Base-by-base conservation (phyloP, 768 basidiomycete species). In the Lenzites betulinus region DNA sequence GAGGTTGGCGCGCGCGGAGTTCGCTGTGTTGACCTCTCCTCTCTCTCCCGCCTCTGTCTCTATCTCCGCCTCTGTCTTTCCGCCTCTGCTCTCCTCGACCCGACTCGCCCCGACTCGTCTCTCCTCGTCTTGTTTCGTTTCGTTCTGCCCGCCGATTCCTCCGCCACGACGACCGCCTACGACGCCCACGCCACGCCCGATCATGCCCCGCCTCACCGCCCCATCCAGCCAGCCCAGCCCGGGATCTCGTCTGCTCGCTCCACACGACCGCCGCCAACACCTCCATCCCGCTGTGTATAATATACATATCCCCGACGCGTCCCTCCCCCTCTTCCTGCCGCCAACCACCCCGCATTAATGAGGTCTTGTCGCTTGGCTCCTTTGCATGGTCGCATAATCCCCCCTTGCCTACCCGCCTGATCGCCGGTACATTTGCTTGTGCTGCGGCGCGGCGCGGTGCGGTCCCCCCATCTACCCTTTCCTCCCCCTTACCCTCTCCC, bases 351-450 rank as follows among this genome's bases (percentile, higher is more conserved):
- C 30, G 7, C 47, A 12, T 13, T 58, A 58, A 58, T 58, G 56
- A 58, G 56, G 56, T 56, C 48, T 43, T 48, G 56, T 58, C 56
- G 41, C 48, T 58, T 58, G 56, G 56, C 47, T 54, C 59, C 47
- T 46, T 53, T 38, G 59, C 59, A 60, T 54, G 59, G n/a, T 60
- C 36, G 52, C 59, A 60, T 60, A 54, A 54, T 58, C 48, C 48
- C 49, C 55, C n/a, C n/a, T n/a, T n/a, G n/a, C n/a, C n/a, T n/a
- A n/a, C n/a, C n/a, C n/a, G n/a, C n/a, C n/a, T n/a, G n/a, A n/a
- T n/a, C n/a, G n/a, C n/a, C n/a, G n/a, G n/a, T n/a, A n/a, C n/a
- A n/a, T n/a, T n/a, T n/a, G n/a, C n/a, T n/a, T n/a, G n/a, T n/a
- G n/a, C n/a, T n/a, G n/a, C n/a, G n/a, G n/a, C n/a, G n/a, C n/a